A percentile compares a stretch with the other conserved stretches of the same genome.
phyloP scores from a whole-genome alignment of 1,139 yeast species.

The Hyphopichia burtonii region DNA sequence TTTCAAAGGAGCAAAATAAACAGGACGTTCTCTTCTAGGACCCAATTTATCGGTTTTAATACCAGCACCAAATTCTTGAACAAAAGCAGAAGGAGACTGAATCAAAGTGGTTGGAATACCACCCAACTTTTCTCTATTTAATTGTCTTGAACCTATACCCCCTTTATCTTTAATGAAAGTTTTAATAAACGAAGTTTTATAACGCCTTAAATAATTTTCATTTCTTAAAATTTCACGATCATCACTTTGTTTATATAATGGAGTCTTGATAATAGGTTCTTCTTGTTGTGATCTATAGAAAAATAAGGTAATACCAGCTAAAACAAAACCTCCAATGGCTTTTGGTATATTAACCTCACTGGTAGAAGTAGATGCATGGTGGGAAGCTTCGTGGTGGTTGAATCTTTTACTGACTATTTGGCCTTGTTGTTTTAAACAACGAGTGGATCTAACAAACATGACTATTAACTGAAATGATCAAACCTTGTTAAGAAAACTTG shows the following conservation, averaged over 20 bases:
- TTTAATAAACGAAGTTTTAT: conserved; percentile 43
- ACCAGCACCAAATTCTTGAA: conserved; percentile 47
- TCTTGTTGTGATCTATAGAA: conserved; percentile 39
- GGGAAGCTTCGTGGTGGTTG: conserved; percentile 6
- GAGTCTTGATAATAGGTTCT: conserved; percentile 40
- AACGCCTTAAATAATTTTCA: conserved; percentile 37
- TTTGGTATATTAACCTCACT: conserved; percentile 41
- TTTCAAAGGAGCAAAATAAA: conserved; percentile 37
- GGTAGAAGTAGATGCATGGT: conserved; percentile 4
- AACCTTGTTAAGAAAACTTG: neutral
- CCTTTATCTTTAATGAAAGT: conserved; percentile 48
- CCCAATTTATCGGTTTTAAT: conserved; percentile 45
- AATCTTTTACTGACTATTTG: conserved; percentile 1
- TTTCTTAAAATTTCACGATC: conserved; percentile 38
- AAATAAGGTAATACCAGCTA: conserved; percentile 36
- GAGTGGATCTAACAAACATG: neutral
- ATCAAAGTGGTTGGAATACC: conserved; percentile 35
- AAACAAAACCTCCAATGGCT: conserved; percentile 42
- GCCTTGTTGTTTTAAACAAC: conserved; percentile 3
- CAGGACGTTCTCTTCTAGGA: conserved; percentile 45
- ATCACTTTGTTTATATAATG: conserved; percentile 39
- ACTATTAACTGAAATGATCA: too few species aligned
- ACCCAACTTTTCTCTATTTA: conserved; percentile 32
- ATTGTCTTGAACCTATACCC: conserved; percentile 46
- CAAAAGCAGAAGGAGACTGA: conserved; percentile 45